phyloP scores from a whole-genome alignment of 1,284 basidiomycete genomes.

The Coniferiporia sulphurascens region DNA sequence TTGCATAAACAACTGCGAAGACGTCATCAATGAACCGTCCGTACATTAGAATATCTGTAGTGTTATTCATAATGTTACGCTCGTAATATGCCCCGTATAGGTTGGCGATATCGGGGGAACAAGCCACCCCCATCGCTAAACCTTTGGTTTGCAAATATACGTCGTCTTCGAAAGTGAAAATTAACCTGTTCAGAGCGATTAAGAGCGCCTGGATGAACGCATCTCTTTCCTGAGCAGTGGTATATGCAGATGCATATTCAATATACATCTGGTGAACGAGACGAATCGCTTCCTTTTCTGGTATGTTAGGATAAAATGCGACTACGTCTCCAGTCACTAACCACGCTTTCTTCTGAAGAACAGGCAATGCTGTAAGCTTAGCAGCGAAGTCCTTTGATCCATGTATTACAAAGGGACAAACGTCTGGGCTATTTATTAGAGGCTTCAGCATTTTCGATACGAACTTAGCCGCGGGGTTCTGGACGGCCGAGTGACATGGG shows the following conservation, averaged over 20 bases:
- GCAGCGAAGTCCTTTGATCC: constrained; percentile 30
- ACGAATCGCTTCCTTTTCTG: constrained; percentile 7
- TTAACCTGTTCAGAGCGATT: constrained; percentile 14
- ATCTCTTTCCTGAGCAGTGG: too few relatives aligned
- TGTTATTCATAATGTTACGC: constrained; percentile 21
- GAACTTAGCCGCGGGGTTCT: constrained; percentile 31
- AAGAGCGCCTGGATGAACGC: too few relatives aligned
- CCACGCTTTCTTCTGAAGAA: constrained; percentile 13
- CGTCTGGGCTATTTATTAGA: constrained; percentile 24
- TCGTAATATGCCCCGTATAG: constrained; percentile 28
- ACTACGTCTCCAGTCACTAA: constrained; percentile 30
- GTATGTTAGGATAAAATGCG: constrained; percentile 31
- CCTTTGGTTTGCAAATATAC: constrained; percentile 25
- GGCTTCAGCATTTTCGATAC: constrained; percentile 31
- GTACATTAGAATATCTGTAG: constrained; percentile 28
- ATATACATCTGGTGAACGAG: too few relatives aligned
- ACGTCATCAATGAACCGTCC: constrained; percentile 36
- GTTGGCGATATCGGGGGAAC: constrained; percentile 31
- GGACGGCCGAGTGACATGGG: constrained; percentile 30
- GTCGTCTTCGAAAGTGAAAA: constrained; percentile 22
- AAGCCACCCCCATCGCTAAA: constrained; percentile 33
- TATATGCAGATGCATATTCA: too few relatives aligned
- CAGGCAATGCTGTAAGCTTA: constrained; percentile 24
- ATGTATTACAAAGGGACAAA: constrained; percentile 22
- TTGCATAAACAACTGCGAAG: constrained; percentile 29